These are phyloP conservation scores for Penicillium roqueforti DNA, from an alignment of 495 filamentous ascomycete species.

Conservation along the genomic window DNA sequence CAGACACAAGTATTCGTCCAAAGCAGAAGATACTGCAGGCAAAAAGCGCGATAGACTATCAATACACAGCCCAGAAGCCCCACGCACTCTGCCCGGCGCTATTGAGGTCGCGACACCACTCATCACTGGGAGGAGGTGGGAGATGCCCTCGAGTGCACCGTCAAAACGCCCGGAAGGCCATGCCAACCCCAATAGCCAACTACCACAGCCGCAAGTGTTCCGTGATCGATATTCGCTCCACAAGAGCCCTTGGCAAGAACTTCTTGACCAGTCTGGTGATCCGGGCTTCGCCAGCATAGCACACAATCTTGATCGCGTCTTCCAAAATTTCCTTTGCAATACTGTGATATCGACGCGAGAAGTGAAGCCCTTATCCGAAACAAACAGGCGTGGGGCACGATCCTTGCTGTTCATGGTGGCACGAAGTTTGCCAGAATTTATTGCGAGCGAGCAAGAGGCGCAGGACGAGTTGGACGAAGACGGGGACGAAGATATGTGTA, in stretches of 20 bases:
- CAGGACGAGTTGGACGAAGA: conserved; percentile 50
- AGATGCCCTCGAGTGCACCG: conserved; percentile 16
- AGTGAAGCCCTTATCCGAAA: neutral
- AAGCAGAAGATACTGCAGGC: conserved; percentile 23
- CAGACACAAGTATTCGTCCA: conserved; percentile 37
- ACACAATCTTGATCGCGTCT: conserved; percentile 34
- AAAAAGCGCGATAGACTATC: conserved; percentile 30
- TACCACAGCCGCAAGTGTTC: conserved; percentile 13
- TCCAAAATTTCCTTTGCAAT: conserved; percentile 38
- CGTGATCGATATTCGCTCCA: conserved; percentile 24
- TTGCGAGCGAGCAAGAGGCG: conserved; percentile 54
- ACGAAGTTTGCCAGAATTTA: conserved; percentile 59
- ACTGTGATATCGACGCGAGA: conserved; percentile 20
- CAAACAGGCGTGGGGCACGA: conserved; percentile 31
- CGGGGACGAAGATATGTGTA: conserved; percentile 43
- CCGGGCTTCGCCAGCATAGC: conserved; percentile 36
- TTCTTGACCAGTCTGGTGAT: conserved; percentile 34
- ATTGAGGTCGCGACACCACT: conserved; percentile 46
- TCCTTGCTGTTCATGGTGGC: conserved; percentile 65
- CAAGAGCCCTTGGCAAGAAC: conserved; percentile 40
- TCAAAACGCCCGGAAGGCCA: conserved; percentile 9
- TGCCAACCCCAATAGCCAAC: neutral
- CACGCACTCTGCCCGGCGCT: conserved; percentile 39
- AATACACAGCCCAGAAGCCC: conserved; percentile 38
- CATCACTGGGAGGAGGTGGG: conserved; percentile 37